Evolutionary conservation across 768 basidiomycete genomes (phyloP).

Genomic region (Dentipellis fragilis): DNA sequence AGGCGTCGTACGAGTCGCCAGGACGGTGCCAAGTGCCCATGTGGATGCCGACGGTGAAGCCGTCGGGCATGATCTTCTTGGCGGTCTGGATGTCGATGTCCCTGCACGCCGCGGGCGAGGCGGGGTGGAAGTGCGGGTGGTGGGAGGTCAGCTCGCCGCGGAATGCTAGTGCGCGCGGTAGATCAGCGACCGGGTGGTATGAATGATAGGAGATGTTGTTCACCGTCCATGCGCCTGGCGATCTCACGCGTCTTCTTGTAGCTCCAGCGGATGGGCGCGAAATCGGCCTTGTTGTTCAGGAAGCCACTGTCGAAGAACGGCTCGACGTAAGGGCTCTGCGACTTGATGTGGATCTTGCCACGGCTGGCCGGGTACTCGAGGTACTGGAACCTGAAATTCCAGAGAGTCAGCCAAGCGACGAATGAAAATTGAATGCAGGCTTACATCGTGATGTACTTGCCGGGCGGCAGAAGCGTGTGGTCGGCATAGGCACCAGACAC

Average conservation of each 20-base stretch:
- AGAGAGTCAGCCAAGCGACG: neutral
- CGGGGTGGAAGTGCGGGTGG: slow-evolving; percentile 68
- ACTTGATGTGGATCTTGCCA: slow-evolving; percentile 61
- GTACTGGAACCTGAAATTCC: slow-evolving; percentile 45
- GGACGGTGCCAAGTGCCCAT: slow-evolving; percentile 65
- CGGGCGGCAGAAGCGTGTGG: slow-evolving; percentile 59
- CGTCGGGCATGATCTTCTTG: slow-evolving; percentile 47
- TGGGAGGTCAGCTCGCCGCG: slow-evolving; percentile 65
- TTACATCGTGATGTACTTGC: slow-evolving; percentile 61
- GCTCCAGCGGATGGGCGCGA: slow-evolving; percentile 66
- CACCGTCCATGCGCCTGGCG: slow-evolving; percentile 62
- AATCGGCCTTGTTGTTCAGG: slow-evolving; percentile 73
- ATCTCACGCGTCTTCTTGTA: slow-evolving; percentile 71
- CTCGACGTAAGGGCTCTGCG: slow-evolving; percentile 49
- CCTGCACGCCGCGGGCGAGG: slow-evolving; percentile 43
- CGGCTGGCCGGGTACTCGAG: slow-evolving; percentile 68
- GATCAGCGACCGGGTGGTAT: neutral
- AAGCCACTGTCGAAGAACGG: slow-evolving; percentile 67
- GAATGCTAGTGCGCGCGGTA: slow-evolving; percentile 34
- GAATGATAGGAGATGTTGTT: neutral
- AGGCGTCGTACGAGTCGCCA: slow-evolving; percentile 39
- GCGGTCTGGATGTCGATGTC: slow-evolving; percentile 66
- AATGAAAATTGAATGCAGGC: slow-evolving; percentile 6
- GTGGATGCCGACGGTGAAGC: slow-evolving; percentile 60
- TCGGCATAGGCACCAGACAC: slow-evolving; percentile 65